Base-by-base conservation (phyloP, 768 basidiomycete species). In the Melanogaster broomeanus region DNA sequence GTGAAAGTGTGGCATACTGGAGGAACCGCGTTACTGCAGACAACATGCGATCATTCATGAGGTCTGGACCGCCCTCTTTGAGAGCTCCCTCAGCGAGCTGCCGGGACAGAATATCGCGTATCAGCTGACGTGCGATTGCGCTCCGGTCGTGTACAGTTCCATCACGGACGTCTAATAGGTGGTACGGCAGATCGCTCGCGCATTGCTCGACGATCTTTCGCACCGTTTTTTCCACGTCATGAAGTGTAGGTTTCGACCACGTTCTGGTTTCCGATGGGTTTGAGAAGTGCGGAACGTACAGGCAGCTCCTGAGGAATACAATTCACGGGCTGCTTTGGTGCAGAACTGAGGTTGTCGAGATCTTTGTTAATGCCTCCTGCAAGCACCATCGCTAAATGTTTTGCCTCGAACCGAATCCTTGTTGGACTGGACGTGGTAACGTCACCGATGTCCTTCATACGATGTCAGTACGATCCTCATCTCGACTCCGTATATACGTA, bases 1-100 rank as follows among this genome's bases (percentile, higher is more conserved):
- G 47, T 6, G 52, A 53, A 28, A 53, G 52, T 30, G 41, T 52
- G 18, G n/a, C 24, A 28, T 52, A 52, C 45, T 25, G 42, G 35
- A 50, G 35, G 19, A 4, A 10, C 12, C 7, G 13, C 38, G 9
- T 18, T 10, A 39, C 38, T 34, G 16, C 33, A 34, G 33, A 3
- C 5, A 34, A 16, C 33, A 34, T 4, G 11, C 33, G 33, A 11
- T 34, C 33, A 11, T 11, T 34, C 33, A 34, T 34, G 33, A 16
- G 12, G 12, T 34, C 33, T 16, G 12, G 5, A 11, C 33, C 33
- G 33, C 33, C 33, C 12, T 34, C 33, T 16, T 34, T 11, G 33
- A 34, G 16, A 16, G 33, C 33, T 34, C 12, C 6, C 16, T 34
- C 33, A 6, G 33, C 33, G 33, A 34, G 33, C 33, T 34, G 33